Conservation (phyloP, 2,329 filamentous ascomycete genomes). For the Thyridium curvatum region DNA sequence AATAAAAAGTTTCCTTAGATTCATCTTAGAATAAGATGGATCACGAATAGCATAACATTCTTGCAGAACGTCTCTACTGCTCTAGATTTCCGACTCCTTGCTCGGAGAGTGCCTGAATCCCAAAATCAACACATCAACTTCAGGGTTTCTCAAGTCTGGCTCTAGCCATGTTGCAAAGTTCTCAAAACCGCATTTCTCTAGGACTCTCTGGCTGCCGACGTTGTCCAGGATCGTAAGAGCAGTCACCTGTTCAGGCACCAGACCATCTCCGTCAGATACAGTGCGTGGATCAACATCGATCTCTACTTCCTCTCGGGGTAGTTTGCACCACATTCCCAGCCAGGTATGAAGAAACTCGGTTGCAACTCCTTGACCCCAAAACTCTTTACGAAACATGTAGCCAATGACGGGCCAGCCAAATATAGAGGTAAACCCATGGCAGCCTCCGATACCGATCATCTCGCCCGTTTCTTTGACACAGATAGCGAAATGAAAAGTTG, state of each 20-base stretch:
- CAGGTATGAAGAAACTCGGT: slow-evolving; percentile 3
- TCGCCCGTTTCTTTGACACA: slow-evolving; percentile 5
- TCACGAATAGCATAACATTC: no score
- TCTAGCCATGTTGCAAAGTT: slow-evolving; percentile 1
- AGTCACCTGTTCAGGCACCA: background rate
- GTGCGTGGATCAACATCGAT: slow-evolving; percentile 1
- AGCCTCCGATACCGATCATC: slow-evolving; percentile 6
- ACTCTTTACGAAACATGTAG: slow-evolving; percentile 3
- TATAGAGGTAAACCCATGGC: background rate
- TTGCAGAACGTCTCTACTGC: no score
- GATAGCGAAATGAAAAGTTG: slow-evolving; percentile 5
- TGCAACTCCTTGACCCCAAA: slow-evolving; percentile 4
- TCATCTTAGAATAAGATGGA: no score
- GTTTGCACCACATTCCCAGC: slow-evolving; percentile 1
- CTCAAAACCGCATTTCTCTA: slow-evolving; percentile 5
- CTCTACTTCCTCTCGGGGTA: slow-evolving; percentile 1
- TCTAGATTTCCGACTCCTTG: no score
- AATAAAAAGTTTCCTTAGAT: no score
- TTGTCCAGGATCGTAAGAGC: slow-evolving; percentile 1
- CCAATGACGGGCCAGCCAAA: slow-evolving; percentile 5
- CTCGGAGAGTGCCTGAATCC: no score
- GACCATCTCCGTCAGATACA: background rate
- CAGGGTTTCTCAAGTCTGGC: slow-evolving; percentile 1
- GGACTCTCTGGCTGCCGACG: slow-evolving; percentile 1
- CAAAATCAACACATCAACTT: no score